Evolutionary conservation across 2,329 filamentous ascomycete genomes (phyloP).

Genomic region (Microsporum canis): DNA sequence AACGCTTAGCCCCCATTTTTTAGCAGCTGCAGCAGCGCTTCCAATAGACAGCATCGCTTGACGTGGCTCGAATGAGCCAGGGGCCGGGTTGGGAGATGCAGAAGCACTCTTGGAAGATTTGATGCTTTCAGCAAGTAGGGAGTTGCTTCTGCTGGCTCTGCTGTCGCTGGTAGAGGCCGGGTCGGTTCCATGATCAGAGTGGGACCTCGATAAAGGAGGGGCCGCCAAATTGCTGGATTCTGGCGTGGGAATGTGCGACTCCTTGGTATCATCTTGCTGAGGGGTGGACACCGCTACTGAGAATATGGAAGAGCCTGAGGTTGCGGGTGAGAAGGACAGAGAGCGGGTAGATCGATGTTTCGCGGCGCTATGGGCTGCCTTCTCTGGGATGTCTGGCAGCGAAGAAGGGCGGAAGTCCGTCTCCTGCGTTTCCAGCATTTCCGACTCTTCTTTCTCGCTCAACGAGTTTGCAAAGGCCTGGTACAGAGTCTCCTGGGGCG

Average conservation of each 20-base stretch:
- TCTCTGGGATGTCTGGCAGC: background rate
- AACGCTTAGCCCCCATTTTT: constrained; percentile 49
- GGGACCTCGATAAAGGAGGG: background rate
- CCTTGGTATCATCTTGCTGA: background rate
- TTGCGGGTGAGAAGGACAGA: background rate
- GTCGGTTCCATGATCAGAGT: background rate
- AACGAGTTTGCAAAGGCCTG: background rate
- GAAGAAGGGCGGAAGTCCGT: background rate
- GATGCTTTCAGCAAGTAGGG: background rate
- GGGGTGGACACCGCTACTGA: background rate
- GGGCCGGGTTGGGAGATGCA: background rate
- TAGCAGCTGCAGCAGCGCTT: constrained; percentile 45
- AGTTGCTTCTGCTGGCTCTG: background rate
- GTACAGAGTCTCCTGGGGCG: background rate
- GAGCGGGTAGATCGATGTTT: constrained; percentile 2
- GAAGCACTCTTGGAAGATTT: background rate
- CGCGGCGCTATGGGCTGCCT: background rate
- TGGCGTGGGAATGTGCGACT: background rate
- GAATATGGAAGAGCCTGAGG: background rate
- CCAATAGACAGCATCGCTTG: constrained; percentile 34
- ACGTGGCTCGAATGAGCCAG: constrained; percentile 15
- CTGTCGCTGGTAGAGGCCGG: background rate
- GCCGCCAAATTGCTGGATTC: background rate
- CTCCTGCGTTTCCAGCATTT: background rate
- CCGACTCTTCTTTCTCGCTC: background rate